These are phyloP conservation scores for Zygoascus ofunaensis DNA, from an alignment of 805 yeast genomes.

Conservation along the genomic window DNA sequence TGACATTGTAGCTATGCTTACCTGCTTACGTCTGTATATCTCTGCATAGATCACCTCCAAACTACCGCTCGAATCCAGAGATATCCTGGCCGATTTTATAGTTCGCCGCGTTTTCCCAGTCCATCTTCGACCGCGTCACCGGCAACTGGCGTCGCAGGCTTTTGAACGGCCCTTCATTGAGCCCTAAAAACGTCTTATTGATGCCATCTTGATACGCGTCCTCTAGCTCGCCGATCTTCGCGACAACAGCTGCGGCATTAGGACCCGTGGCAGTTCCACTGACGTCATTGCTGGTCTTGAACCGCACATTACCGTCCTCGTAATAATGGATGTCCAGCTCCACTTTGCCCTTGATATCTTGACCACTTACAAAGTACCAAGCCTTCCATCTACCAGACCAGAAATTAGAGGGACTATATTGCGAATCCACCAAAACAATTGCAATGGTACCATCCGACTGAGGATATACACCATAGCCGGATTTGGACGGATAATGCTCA, in stretches of 20 bases:
- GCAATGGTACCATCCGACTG: slow-evolving; percentile 25
- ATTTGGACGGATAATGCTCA: slow-evolving; percentile 58
- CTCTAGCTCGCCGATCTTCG: slow-evolving; percentile 49
- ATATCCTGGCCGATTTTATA: slow-evolving; percentile 59
- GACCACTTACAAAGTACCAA: slow-evolving; percentile 40
- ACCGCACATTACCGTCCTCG: slow-evolving; percentile 91
- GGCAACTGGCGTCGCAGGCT: slow-evolving; percentile 84
- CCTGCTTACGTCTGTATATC: background rate
- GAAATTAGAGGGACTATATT: slow-evolving; percentile 63
- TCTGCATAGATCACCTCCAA: background rate
- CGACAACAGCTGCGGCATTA: slow-evolving; percentile 25
- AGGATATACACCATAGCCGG: slow-evolving; percentile 38
- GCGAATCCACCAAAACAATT: slow-evolving; percentile 60
- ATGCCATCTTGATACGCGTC: slow-evolving; percentile 48
- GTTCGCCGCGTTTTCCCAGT: slow-evolving; percentile 92
- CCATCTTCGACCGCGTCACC: slow-evolving; percentile 79
- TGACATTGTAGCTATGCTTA: background rate
- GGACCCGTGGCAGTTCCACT: slow-evolving; percentile 1
- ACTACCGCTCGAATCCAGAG: slow-evolving; percentile 8
- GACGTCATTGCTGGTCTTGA: slow-evolving; percentile 38
- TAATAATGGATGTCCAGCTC: slow-evolving; percentile 77
- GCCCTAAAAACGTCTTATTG: slow-evolving; percentile 51
- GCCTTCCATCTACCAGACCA: slow-evolving; percentile 89
- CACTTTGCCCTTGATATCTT: slow-evolving; percentile 42
- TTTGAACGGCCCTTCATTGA: slow-evolving; percentile 79